Base-by-base conservation (phyloP, 441 rosid genomes). In the Metrosideros polymorpha region DNA sequence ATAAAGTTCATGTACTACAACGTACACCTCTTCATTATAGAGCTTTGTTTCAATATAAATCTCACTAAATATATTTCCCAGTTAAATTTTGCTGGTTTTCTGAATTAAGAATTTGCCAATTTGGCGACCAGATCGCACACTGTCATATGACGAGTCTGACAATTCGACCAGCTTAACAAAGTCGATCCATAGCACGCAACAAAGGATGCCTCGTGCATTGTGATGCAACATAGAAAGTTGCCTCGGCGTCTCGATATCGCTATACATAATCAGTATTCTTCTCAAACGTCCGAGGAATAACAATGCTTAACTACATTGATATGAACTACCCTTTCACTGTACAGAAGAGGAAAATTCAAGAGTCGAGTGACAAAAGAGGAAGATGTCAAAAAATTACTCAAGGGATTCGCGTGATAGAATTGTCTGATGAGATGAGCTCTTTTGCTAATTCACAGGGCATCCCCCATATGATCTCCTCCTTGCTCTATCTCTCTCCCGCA, bases 1-100 rank as follows among this genome's bases (percentile, higher is more conserved):
- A 3, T 0, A 15, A 35, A 22, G 22, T 66, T 66, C 79, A 35
- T 0, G 5, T 0, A 9, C 47, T 6, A 10, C 1, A 0, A 35
- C 42, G 32, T 19, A 9, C 77, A 19, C 24, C 25, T 8, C 75
- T 63, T 63, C 77, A 2, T 63, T 9, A 18, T 32, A 0, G 77
- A 18, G 77, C 45, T 63, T 63, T 18, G 79, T 71, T 22, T 71
- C 9, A 2, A 10, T 9, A 32, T 9, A 66, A 63, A 32, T 35
- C 45, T 35, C 8, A 18, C 79, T 2, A 5, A 39, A 10, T 19
- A 39, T 9, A 35, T 22, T 22, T 39, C 14, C 79, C 0, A 22
- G 47, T 71, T 35, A 25, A 71, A 71, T 22, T 1, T 22, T 39
- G 47, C 10, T 39, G 79, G 47, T 35, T 39, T 1, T 39, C 47